Conservation (phyloP, 1,284 basidiomycete species). For the Tilletia walkeri region DNA sequence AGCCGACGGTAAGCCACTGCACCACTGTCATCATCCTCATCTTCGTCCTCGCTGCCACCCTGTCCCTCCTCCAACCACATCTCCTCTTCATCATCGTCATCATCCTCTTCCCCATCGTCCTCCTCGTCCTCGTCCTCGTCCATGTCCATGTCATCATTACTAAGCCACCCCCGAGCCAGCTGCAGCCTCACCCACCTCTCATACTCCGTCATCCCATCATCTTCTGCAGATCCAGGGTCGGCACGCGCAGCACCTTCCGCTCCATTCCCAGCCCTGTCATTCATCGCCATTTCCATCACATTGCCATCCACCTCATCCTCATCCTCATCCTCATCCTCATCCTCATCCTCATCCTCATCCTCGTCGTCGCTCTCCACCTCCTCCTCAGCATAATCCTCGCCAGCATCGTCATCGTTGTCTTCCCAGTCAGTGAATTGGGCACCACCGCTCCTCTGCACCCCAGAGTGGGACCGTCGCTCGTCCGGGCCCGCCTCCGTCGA, state of each 20-base stretch:
- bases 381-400: neutral
- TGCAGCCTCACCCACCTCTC: neutral
- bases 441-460: too few species aligned
- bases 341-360: neutral
- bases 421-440: neutral
- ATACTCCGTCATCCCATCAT: slow-evolving; percentile 14
- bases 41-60: neutral
- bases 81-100: neutral
- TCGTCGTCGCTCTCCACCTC: neutral
- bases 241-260: too few species aligned
- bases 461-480: too few species aligned
- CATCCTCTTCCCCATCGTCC: neutral
- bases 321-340: neutral
- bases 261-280: too few species aligned
- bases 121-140: neutral
- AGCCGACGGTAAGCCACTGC: neutral
- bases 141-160: neutral
- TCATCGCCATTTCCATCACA: too few species aligned
- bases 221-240: neutral
- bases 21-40: neutral
- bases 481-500: neutral
- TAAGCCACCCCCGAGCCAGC: neutral
- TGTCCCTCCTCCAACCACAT: too few species aligned
- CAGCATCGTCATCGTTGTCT: neutral
- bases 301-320: too few species aligned